These are phyloP conservation scores for Millerozyma acaciae DNA, from an alignment of 805 yeast species.

Conservation along the genomic window DNA sequence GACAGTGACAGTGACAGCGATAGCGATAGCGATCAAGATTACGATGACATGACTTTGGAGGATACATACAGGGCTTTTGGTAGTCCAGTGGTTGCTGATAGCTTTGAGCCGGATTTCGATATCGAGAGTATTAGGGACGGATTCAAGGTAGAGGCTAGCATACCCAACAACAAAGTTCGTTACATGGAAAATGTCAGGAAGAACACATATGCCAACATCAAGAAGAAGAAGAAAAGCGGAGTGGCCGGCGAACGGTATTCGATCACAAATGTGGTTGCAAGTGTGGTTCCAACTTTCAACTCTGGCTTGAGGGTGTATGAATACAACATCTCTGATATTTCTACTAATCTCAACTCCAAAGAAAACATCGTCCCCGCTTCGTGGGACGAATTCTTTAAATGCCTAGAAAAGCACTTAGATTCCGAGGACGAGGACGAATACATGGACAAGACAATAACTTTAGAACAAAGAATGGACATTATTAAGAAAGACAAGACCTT, in stretches of 20 bases:
- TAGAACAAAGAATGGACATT: constrained; percentile 7
- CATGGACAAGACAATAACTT: constrained; percentile 3
- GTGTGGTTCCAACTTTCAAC: constrained; percentile 80
- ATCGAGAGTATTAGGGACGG: constrained; percentile 8
- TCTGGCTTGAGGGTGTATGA: constrained; percentile 87
- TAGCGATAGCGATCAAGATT: constrained; percentile 24
- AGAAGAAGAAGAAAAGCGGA: constrained; percentile 43
- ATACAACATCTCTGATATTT: constrained; percentile 60
- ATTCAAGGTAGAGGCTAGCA: constrained; percentile 48
- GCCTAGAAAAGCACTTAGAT: constrained; percentile 29
- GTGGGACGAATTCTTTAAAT: constrained; percentile 58
- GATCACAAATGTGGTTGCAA: constrained; percentile 64
- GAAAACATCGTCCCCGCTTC: constrained; percentile 30
- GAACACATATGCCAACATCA: constrained; percentile 46
- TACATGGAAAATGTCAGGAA: constrained; percentile 61
- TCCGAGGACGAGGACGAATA: not conserved
- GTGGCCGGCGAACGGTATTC: constrained; percentile 55
- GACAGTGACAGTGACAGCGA: not conserved
- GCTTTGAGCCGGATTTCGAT: constrained; percentile 9
- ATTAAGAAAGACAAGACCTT: constrained; percentile 51
- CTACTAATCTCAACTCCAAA: constrained; percentile 1
- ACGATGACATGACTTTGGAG: constrained; percentile 10
- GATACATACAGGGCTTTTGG: constrained; percentile 1
- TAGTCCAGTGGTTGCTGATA: constrained; percentile 2
- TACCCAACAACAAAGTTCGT: constrained; percentile 60